Conservation (phyloP, 2,329 filamentous ascomycete species). For the Aschersonia sp. region DNA sequence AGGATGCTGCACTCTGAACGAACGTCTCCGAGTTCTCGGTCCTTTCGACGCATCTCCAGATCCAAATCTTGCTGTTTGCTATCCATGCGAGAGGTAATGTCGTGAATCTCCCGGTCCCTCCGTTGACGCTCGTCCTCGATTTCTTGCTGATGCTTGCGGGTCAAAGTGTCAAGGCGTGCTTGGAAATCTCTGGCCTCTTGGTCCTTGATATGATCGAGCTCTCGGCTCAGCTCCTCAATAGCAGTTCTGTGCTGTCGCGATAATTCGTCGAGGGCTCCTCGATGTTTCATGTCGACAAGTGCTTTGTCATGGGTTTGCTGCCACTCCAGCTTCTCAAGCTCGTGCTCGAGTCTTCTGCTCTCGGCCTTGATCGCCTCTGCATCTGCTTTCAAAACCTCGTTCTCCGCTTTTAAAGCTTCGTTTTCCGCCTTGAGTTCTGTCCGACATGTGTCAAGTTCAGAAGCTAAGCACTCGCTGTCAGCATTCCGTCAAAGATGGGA, state of each 20-base stretch:
- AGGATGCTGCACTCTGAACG: slow-evolving; percentile 29
- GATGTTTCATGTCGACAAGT: slow-evolving; percentile 27
- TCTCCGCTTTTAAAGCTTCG: slow-evolving; percentile 36
- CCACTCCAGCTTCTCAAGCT: slow-evolving; percentile 22
- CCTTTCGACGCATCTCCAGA: slow-evolving; percentile 32
- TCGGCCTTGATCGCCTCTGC: slow-evolving; percentile 30
- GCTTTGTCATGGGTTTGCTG: slow-evolving; percentile 33
- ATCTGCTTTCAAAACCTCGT: slow-evolving; percentile 45
- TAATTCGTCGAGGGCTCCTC: slow-evolving; percentile 19
- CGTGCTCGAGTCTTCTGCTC: slow-evolving; percentile 16
- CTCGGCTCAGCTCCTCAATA: slow-evolving; percentile 25
- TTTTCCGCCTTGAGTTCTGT: slow-evolving; percentile 31
- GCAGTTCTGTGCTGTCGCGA: slow-evolving; percentile 18
- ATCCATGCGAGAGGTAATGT: slow-evolving; percentile 40
- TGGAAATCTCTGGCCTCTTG: slow-evolving; percentile 44
- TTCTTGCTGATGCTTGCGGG: slow-evolving; percentile 47
- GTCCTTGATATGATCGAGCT: slow-evolving; percentile 26
- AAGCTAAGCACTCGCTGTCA: slow-evolving; percentile 20
- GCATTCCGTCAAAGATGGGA: not conserved
- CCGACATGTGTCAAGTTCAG: slow-evolving; percentile 33
- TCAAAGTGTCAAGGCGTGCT: slow-evolving; percentile 52
- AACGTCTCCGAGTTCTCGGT: slow-evolving; percentile 37
- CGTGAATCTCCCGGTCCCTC: slow-evolving; percentile 47
- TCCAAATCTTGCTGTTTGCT: slow-evolving; percentile 37
- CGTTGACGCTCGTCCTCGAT: slow-evolving; percentile 49